These are phyloP conservation scores for Colletotrichum sp. DNA, from an alignment of 2,329 filamentous ascomycete genomes.

Conservation along the genomic window DNA sequence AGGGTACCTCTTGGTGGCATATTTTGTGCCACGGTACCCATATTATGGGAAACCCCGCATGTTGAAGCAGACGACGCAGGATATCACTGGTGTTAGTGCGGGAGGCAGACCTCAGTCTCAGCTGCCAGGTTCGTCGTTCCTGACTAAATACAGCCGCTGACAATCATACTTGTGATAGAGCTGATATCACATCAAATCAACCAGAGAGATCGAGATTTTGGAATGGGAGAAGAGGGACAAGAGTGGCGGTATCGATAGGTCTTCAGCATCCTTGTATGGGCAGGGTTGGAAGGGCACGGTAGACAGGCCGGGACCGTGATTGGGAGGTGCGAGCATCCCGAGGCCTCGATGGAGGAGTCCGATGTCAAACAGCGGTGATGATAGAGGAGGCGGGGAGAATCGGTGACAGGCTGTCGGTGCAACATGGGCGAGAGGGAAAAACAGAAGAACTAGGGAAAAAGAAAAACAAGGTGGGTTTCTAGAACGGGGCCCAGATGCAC, in stretches of 20 bases:
- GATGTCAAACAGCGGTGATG: slow-evolving; percentile 18
- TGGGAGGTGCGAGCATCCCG: background rate
- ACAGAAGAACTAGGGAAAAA: background rate
- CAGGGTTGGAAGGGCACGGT: background rate
- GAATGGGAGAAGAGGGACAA: background rate
- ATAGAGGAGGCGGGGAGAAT: background rate
- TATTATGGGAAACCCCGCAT: background rate
- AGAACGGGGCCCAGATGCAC: slow-evolving; percentile 5
- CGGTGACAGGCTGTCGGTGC: slow-evolving; percentile 11
- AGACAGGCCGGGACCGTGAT: background rate
- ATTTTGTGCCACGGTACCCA: background rate
- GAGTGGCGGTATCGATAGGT: background rate
- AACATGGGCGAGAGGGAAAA: background rate
- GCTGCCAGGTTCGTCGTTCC: background rate
- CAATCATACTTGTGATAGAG: background rate
- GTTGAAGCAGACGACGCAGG: background rate
- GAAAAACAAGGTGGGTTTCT: slow-evolving; percentile 10
- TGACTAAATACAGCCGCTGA: background rate
- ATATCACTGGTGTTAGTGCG: background rate
- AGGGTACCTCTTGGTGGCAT: background rate
- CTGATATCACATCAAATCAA: background rate
- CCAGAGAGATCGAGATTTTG: background rate
- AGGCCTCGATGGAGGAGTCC: background rate
- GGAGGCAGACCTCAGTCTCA: background rate
- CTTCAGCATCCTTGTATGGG: background rate